Evolutionary conservation across 169 alveolate species (phyloP).

Genomic region (Eimeria necatrix): DNA sequence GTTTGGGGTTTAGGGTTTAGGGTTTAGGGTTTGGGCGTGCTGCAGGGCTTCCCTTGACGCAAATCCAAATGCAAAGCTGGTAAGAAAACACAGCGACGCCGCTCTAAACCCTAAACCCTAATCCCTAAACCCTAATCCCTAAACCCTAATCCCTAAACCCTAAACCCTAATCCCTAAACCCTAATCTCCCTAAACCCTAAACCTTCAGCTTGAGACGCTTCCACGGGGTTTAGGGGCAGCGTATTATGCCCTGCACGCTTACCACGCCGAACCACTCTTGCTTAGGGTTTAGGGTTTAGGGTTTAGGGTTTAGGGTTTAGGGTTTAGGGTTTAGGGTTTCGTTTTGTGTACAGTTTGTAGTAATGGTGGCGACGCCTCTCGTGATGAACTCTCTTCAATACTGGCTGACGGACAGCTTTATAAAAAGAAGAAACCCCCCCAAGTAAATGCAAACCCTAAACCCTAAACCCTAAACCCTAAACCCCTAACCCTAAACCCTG

Average conservation of each 20-base stretch:
- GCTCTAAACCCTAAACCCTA: too few species aligned
- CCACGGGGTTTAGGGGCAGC: neutral
- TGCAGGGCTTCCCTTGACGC: constrained; percentile 70
- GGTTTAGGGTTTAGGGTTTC: constrained; percentile 25
- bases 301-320: neutral
- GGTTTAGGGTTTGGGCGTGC: neutral
- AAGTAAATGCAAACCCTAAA: neutral
- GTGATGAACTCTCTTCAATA: constrained; percentile 73
- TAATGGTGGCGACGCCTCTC: constrained; percentile 79
- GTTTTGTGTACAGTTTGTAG: constrained; percentile 57
- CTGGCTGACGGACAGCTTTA: constrained; percentile 81
- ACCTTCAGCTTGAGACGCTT: too few species aligned
- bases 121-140: neutral
- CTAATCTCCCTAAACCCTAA: too few species aligned
- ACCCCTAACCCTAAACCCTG: constrained; percentile 38
- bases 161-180: too few species aligned
- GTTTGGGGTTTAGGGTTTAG: constrained; percentile 21
- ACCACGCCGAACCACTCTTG: neutral
- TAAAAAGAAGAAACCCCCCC: constrained; percentile 8
- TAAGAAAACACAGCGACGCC: neutral
- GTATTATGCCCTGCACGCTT: neutral
- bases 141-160: too few species aligned
- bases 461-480: constrained; percentile 18
- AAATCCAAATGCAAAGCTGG: constrained; percentile 60
- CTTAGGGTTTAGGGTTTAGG: constrained; percentile 41